phyloP scores from a whole-genome alignment of 2,329 filamentous ascomycete species.

The Fusarium chuoi region DNA sequence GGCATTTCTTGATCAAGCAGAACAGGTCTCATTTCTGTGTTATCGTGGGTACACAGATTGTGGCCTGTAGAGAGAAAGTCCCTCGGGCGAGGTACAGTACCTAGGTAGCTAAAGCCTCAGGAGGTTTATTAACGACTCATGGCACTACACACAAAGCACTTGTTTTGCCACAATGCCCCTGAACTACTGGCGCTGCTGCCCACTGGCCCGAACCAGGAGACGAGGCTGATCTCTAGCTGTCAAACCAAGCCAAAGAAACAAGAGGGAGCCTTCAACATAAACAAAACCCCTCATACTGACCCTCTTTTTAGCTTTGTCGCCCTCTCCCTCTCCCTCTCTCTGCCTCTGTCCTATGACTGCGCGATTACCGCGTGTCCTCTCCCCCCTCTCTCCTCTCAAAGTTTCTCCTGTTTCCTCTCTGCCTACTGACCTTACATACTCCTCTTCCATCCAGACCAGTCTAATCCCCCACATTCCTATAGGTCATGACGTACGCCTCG shows the following conservation, averaged over 20 bases:
- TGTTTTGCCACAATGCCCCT: constrained; percentile 33
- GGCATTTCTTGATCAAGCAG: constrained; percentile 17
- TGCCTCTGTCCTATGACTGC: background rate
- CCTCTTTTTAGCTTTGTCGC: background rate
- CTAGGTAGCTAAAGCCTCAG: background rate
- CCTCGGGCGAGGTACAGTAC: background rate
- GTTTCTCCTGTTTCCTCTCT: background rate
- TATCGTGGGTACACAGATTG: background rate
- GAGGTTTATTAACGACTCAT: constrained; percentile 20
- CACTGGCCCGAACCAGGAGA: background rate
- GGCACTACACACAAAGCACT: constrained; percentile 1
- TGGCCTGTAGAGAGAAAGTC: background rate
- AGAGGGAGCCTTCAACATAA: background rate
- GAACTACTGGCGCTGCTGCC: background rate
- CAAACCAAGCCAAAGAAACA: background rate
- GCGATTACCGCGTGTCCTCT: constrained; percentile 34
- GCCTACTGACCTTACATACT: background rate
- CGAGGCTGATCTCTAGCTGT: background rate
- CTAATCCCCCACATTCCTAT: constrained; percentile 28
- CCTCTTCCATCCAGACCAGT: constrained; percentile 28
- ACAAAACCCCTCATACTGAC: constrained; percentile 23
- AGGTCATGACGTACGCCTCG: constrained; percentile 29
- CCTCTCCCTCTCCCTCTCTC: background rate
- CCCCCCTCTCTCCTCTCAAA: constrained; percentile 7
- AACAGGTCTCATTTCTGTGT: background rate